Evolutionary conservation across 768 basidiomycete species (phyloP).

Genomic region (Holtermanniella nyarrowii): DNA sequence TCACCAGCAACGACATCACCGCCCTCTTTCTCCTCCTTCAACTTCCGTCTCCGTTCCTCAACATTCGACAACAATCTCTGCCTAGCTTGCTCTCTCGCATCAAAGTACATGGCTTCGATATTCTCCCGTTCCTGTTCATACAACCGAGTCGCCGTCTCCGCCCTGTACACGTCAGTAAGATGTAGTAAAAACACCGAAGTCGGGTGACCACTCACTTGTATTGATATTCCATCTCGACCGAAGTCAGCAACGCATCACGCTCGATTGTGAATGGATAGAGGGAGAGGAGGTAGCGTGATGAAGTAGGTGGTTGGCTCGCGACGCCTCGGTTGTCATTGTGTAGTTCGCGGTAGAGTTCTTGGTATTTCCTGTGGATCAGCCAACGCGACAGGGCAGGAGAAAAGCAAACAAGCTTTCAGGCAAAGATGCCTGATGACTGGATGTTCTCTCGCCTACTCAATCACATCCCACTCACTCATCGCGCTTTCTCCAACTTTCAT

Average conservation of each 20-base stretch:
- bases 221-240: constrained; percentile 39
- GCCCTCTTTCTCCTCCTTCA: constrained; percentile 45
- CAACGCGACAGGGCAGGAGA: too few species aligned
- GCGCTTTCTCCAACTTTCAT: constrained; percentile 39
- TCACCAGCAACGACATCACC: constrained; percentile 42
- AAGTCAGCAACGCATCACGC: constrained; percentile 41
- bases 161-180: not conserved
- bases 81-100: constrained; percentile 41
- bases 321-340: constrained; percentile 34
- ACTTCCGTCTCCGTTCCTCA: constrained; percentile 42
- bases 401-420: too few species aligned
- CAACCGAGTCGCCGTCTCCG: constrained; percentile 35
- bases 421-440: too few species aligned
- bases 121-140: constrained; percentile 42
- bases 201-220: constrained; percentile 34
- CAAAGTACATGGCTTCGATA: constrained; percentile 44
- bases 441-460: not conserved
- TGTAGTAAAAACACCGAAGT: not conserved
- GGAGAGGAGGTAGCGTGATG: constrained; percentile 37
- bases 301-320: constrained; percentile 33
- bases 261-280: constrained; percentile 42
- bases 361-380: constrained; percentile 34
- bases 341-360: constrained; percentile 34
- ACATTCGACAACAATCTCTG: constrained; percentile 41
- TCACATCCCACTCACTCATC: constrained; percentile 36